These are phyloP conservation scores for Globisporangium iwayamae DNA, from an alignment of 352 stramenopile genomes.

Conservation along the genomic window DNA sequence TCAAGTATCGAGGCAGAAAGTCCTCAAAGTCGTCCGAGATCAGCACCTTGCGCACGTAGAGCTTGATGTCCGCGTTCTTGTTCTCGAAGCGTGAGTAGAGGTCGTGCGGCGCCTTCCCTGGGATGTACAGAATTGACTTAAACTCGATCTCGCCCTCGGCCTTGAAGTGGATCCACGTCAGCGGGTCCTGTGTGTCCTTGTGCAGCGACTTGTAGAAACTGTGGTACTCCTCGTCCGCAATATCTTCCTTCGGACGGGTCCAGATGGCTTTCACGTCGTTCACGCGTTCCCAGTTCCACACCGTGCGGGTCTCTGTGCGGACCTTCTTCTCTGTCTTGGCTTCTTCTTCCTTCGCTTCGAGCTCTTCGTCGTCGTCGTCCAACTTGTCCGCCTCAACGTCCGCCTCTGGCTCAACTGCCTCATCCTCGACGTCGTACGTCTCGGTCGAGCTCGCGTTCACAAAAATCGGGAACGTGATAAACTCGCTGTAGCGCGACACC, in stretches of 20 bases:
- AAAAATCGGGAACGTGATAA: conserved; percentile 99
- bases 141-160: conserved; percentile 99
- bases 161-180: conserved; percentile 99
- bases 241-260: conserved; percentile 95
- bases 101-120: conserved; percentile 80
- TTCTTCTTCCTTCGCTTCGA: conserved; percentile 37
- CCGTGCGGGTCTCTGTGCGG: conserved; percentile 90
- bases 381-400: conserved; percentile 62
- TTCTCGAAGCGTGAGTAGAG: conserved; percentile 91
- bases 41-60: conserved; percentile 99
- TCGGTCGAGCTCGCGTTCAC: conserved; percentile 93
- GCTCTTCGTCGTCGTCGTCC: conserved; percentile 60
- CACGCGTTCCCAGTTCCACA: conserved; percentile 95
- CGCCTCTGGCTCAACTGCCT: conserved; percentile 51
- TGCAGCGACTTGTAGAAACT: conserved; percentile 97
- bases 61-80: conserved; percentile 91
- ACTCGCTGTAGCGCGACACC: conserved; percentile 98
- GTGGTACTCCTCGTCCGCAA: conserved; percentile 98
- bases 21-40: conserved; percentile 99
- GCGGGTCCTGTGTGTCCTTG: conserved; percentile 88
- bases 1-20: conserved; percentile 97
- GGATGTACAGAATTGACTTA: conserved; percentile 98
- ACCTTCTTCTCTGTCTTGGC: conserved; percentile 77
- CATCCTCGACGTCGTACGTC: conserved; percentile 89
- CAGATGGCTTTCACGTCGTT: conserved; percentile 98